These are phyloP conservation scores for Penicillium sp. DNA, from an alignment of 2,329 filamentous ascomycete genomes.

Conservation along the genomic window DNA sequence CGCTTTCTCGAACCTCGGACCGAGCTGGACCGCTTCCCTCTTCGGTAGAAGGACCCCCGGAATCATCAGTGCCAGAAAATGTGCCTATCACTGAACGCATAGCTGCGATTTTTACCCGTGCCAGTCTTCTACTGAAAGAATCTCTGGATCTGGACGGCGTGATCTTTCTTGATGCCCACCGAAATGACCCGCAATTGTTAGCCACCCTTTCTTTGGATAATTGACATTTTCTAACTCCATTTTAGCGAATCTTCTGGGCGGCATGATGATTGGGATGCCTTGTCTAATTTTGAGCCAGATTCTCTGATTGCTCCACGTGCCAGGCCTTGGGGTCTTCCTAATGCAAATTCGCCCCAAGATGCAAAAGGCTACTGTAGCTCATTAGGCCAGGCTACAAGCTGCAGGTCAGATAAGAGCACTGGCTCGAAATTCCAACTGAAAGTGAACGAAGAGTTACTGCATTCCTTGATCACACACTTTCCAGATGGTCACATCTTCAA, in stretches of 20 bases:
- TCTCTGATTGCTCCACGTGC: neutral
- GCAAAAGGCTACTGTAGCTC: slow-evolving; percentile 17
- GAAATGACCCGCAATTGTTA: slow-evolving; percentile 26
- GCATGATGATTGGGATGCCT: slow-evolving; percentile 24
- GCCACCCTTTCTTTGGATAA: neutral
- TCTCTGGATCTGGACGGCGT: slow-evolving; percentile 44
- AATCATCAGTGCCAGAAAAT: slow-evolving; percentile 2
- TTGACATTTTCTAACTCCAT: neutral
- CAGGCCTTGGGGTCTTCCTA: neutral
- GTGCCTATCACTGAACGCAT: slow-evolving; percentile 20
- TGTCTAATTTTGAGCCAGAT: slow-evolving; percentile 5
- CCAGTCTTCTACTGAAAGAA: slow-evolving; percentile 44
- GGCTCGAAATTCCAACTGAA: neutral
- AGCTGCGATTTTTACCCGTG: slow-evolving; percentile 41
- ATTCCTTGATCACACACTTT: slow-evolving; percentile 20
- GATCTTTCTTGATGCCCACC: slow-evolving; percentile 31
- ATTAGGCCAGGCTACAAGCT: slow-evolving; percentile 18
- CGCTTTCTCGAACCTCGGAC: slow-evolving; percentile 2
- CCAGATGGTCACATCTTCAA: slow-evolving; percentile 28
- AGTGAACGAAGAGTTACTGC: slow-evolving; percentile 18
- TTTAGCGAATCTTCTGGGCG: slow-evolving; percentile 17
- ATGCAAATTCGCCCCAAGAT: neutral
- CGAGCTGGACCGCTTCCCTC: neutral
- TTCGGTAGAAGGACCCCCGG: neutral
- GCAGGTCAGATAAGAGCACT: neutral